Percentiles rank a stretch among this genome's conserved stretches.
phyloP scores from a whole-genome alignment of 2,329 filamentous ascomycete species.

The Talaromyces sp. region DNA sequence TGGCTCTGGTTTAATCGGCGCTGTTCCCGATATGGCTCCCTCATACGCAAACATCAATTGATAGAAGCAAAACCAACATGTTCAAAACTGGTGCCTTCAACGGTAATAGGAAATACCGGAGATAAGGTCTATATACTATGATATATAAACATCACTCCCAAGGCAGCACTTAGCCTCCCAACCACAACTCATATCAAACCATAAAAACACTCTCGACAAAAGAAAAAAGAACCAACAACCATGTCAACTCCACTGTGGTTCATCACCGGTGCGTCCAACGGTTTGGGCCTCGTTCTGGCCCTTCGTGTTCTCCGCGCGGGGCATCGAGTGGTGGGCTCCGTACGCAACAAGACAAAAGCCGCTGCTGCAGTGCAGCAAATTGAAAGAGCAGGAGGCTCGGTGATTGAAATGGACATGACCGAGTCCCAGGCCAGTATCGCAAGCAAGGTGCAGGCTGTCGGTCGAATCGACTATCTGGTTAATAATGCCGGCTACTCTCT shows the following conservation, averaged over 20 bases:
- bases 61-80: too few relatives aligned
- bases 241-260: conserved; percentile 11
- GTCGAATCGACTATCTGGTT: conserved; percentile 1
- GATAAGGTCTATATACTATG: too few relatives aligned
- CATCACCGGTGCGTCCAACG: conserved; percentile 18
- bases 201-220: too few relatives aligned
- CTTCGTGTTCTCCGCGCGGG: conserved; percentile 17
- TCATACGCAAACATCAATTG: too few relatives aligned
- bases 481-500: conserved; percentile 11
- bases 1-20: too few relatives aligned
- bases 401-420: conserved; percentile 6
- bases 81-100: too few relatives aligned
- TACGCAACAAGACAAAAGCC: conserved; percentile 18
- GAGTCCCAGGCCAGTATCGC: not conserved
- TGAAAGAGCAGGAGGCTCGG: not conserved
- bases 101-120: too few relatives aligned
- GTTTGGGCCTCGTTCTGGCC: conserved; percentile 17
- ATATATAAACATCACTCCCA: too few relatives aligned
- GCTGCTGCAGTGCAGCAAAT: conserved; percentile 14
- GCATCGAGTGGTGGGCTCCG: conserved; percentile 20
- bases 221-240: too few relatives aligned
- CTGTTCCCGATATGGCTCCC: too few relatives aligned
- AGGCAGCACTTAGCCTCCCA: too few relatives aligned
- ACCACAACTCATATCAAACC: too few relatives aligned
- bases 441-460: not conserved